Base-by-base conservation (phyloP, 179 eudicot genomes). In the Silene noctiflora region DNA sequence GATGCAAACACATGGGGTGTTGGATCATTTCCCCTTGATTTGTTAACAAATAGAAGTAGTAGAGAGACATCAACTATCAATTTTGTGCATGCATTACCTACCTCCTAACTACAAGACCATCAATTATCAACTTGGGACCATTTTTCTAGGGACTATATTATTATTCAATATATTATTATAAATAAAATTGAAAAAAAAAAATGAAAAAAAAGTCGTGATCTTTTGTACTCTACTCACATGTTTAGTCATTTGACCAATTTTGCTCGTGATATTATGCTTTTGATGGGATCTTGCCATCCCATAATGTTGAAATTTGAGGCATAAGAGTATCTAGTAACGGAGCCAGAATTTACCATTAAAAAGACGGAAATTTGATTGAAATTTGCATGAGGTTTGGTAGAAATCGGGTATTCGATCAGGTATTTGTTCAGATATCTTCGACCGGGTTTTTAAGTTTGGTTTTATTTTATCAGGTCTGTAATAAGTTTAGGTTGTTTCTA, bases 1-100 rank as follows among this genome's bases (percentile, higher is more conserved):
- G 24, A 68, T 81, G 70, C 66, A 42, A 72, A 82, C 84, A 87
- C 85, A 85, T 84, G 83, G 87, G 84, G 4, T 85, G 87, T 83
- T 79, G 74, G 84, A 69, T 78, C 79, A 60, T 48, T 64, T 60
- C 55, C 13, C 3, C 8, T 71, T 3, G 27, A 17, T 63, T 9
- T 55, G 22, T 27, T 46, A 69, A 64, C 72, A 68, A 51, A 74
- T 60, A 6, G 56, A 68, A 67, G 46, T 17, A 19, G n/a, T 72
- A 33, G 33, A 11, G 59, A 11, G 59, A 8, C 51, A 48, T 66
- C 62, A 33, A 72, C 16, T 67, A 65, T 14, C 67, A 42, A 56
- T 63, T 80, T 46, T 39, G 51, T 11, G 27, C 74, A 62, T 77
- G 64, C 76, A 71, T 71, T 17, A 73, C 65, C 76, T 56, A 73